Evolutionary conservation across 495 filamentous ascomycete species (phyloP).

Genomic region (Podospora australis): DNA sequence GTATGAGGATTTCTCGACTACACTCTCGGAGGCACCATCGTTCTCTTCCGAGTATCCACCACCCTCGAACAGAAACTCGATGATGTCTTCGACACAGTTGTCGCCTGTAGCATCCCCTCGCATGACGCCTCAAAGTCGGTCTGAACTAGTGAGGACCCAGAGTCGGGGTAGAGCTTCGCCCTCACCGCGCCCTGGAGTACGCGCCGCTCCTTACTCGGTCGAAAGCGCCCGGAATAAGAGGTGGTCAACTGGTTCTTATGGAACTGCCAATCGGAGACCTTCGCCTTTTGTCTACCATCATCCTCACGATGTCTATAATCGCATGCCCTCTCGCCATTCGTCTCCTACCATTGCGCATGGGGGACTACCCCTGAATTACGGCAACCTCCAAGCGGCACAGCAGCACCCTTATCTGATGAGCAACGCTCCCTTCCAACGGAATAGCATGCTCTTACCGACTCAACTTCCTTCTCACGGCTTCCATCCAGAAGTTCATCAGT

Average conservation of each 20-base stretch:
- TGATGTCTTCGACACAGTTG: slow-evolving; percentile 53
- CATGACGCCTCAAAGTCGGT: slow-evolving; percentile 50
- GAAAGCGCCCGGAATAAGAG: slow-evolving; percentile 57
- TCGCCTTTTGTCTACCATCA: slow-evolving; percentile 51
- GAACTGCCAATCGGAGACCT: slow-evolving; percentile 44
- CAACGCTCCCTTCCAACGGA: slow-evolving; percentile 39
- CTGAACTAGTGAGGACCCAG: slow-evolving; percentile 51
- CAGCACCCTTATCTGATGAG: slow-evolving; percentile 47
- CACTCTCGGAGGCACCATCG: slow-evolving; percentile 49
- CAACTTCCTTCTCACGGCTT: slow-evolving; percentile 42
- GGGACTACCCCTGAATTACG: slow-evolving; percentile 46
- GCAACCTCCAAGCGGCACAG: slow-evolving; percentile 48
- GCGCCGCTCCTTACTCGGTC: slow-evolving; percentile 57
- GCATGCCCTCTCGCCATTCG: slow-evolving; percentile 44
- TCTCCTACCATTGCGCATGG: slow-evolving; percentile 50
- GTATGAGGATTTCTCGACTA: slow-evolving; percentile 53
- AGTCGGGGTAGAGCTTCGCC: slow-evolving; percentile 58
- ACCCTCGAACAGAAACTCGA: slow-evolving; percentile 49
- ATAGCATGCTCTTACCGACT: slow-evolving; percentile 43
- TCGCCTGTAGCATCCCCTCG: slow-evolving; percentile 55
- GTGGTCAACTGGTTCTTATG: slow-evolving; percentile 65
- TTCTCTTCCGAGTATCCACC: slow-evolving; percentile 52
- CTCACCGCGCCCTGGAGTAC: slow-evolving; percentile 56
- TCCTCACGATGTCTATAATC: slow-evolving; percentile 42
- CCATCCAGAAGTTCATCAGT: slow-evolving; percentile 42